Conservation (phyloP, 2,329 filamentous ascomycete species). For the Bipolaris cookei region DNA sequence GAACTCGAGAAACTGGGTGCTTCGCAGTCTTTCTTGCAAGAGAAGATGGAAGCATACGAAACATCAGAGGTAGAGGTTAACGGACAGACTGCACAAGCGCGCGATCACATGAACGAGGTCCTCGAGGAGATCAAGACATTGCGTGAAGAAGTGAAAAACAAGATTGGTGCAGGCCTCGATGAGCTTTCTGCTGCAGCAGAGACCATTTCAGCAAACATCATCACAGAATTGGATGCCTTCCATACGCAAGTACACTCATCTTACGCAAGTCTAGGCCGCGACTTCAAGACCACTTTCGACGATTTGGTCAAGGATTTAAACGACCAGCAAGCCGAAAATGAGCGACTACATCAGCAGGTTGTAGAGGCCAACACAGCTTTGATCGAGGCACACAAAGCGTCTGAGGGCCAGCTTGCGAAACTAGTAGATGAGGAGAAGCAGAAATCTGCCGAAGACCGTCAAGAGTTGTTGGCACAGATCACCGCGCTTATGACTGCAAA, state of each 20-base stretch:
- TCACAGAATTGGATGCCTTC: constrained; percentile 83
- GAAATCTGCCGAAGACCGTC: constrained; percentile 74
- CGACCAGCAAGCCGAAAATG: constrained; percentile 77
- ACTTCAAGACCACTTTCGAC: constrained; percentile 87
- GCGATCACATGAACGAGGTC: constrained; percentile 87
- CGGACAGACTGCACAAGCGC: constrained; percentile 70
- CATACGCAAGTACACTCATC: constrained; percentile 82
- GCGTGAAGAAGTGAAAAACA: constrained; percentile 83
- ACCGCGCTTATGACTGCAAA: constrained; percentile 76
- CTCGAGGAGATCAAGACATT: constrained; percentile 91
- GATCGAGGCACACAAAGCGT: constrained; percentile 69
- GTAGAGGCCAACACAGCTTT: constrained; percentile 71
- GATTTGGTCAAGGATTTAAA: constrained; percentile 76
- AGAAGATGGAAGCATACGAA: constrained; percentile 71
- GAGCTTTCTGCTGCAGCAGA: constrained; percentile 84
- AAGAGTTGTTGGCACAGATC: constrained; percentile 77
- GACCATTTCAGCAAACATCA: constrained; percentile 86
- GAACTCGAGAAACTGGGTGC: constrained; percentile 75
- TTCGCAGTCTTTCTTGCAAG: constrained; percentile 73
- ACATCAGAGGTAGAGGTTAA: constrained; percentile 72
- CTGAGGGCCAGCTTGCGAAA: constrained; percentile 70
- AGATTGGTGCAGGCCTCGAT: constrained; percentile 83
- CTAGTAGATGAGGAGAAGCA: constrained; percentile 78
- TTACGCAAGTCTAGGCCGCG: constrained; percentile 80
- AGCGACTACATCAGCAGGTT: constrained; percentile 74